Percentiles rank a stretch among this genome's conserved stretches.
Conservation (phyloP, 2,329 filamentous ascomycete genomes). For the Aureobasidium vineae region DNA sequence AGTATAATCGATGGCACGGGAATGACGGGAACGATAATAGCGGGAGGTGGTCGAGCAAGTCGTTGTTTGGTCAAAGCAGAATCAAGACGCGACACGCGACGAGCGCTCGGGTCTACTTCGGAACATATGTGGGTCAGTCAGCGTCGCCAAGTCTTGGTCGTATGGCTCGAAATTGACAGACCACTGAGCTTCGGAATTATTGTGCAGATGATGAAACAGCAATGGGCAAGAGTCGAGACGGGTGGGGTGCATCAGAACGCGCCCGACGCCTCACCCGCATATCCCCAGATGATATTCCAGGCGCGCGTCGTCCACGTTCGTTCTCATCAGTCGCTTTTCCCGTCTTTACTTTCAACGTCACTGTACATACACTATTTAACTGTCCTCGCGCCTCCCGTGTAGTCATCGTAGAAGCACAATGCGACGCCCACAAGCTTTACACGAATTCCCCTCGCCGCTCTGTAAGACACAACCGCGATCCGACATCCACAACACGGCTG, state of each 20-base stretch:
- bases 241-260: conserved; percentile 18
- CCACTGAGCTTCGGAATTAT: too few relatives aligned
- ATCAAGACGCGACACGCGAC: too few relatives aligned
- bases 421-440: neutral
- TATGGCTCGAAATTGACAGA: too few relatives aligned
- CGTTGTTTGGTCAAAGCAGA: too few relatives aligned
- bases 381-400: neutral
- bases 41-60: too few relatives aligned
- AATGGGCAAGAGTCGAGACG: neutral
- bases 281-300: conserved; percentile 16
- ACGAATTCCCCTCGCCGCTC: neutral
- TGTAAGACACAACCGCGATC: neutral
- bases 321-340: too few relatives aligned
- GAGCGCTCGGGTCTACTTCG: too few relatives aligned
- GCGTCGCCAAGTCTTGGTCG: too few relatives aligned
- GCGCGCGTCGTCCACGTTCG: neutral
- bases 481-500: conserved; percentile 5
- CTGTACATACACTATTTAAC: neutral
- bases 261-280: neutral
- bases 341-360: neutral
- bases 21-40: too few relatives aligned
- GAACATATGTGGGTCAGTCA: too few relatives aligned
- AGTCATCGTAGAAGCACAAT: neutral
- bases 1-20: too few relatives aligned
- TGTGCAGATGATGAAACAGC: conserved; percentile 1